Conservation (phyloP, 2,329 filamentous ascomycete species). For the Scortechinia acanthostroma region DNA sequence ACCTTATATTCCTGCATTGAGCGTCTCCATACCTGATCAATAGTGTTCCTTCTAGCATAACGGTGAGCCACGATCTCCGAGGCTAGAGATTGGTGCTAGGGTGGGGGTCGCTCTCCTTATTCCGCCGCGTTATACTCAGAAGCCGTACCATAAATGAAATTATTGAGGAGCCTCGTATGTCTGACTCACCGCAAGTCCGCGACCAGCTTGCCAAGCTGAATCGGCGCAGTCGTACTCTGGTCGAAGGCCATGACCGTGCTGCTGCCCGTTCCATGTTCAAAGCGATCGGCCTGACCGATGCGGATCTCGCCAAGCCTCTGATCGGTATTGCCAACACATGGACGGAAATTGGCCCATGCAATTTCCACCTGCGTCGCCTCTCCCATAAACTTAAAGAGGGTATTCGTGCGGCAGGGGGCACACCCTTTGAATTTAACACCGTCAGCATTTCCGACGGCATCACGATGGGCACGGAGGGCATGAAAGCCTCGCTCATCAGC, state of each 20-base stretch:
- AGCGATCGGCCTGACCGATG: constrained; percentile 79
- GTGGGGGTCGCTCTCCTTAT: too few species aligned
- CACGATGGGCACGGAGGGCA: constrained; percentile 94
- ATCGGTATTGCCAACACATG: constrained; percentile 96
- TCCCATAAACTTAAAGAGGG: constrained; percentile 66
- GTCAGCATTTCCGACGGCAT: constrained; percentile 96
- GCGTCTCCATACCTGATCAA: too few species aligned
- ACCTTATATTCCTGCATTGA: too few species aligned
- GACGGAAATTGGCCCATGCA: constrained; percentile 97
- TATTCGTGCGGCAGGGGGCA: constrained; percentile 64
- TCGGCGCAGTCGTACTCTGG: constrained; percentile 76
- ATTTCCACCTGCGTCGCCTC: constrained; percentile 94
- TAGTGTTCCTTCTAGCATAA: too few species aligned
- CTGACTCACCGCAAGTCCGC: too few species aligned
- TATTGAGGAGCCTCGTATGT: too few species aligned
- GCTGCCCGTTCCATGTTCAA: constrained; percentile 99
- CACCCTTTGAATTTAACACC: constrained; percentile 98
- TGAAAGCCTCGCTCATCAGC: constrained; percentile 91
- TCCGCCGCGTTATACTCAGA: too few species aligned
- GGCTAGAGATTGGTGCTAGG: too few species aligned
- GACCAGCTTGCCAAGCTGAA: constrained; percentile 68
- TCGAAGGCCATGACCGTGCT: constrained; percentile 94
- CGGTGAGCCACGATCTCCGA: too few species aligned
- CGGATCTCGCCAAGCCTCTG: constrained; percentile 91
- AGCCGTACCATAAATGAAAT: too few species aligned